A percentile compares a stretch with the other conserved stretches of the same genome.
Conservation (phyloP, 148 eudicot species). For the Rhododendron simsii region DNA sequence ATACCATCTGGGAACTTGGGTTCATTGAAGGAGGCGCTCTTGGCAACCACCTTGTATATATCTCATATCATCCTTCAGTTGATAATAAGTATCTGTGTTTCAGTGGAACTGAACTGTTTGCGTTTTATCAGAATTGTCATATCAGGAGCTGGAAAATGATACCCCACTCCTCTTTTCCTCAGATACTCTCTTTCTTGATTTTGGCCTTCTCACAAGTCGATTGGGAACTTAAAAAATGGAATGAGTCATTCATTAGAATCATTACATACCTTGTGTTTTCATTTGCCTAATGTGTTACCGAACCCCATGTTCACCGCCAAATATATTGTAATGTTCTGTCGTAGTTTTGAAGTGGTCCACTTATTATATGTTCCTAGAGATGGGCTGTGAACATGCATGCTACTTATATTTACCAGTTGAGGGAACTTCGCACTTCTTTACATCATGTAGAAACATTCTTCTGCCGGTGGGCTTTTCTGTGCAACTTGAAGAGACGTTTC, state of each 20-base stretch:
- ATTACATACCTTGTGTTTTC: background rate
- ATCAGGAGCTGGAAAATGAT: background rate
- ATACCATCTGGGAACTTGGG: conserved; percentile 73
- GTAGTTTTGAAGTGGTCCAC: background rate
- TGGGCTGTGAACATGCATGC: background rate
- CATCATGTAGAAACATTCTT: background rate
- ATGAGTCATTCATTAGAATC: background rate
- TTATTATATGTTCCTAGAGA: background rate
- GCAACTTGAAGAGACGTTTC: background rate
- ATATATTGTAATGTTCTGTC: background rate
- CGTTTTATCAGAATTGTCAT: background rate
- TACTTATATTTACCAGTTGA: background rate
- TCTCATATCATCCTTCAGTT: conserved; percentile 12
- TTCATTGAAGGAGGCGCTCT: conserved; percentile 59
- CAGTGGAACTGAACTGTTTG: background rate
- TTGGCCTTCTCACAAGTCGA: background rate
- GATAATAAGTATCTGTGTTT: background rate
- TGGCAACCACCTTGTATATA: conserved; percentile 76
- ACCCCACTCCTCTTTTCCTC: background rate
- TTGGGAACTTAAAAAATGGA: background rate
- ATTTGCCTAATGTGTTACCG: background rate
- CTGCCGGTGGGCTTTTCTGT: background rate
- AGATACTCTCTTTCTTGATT: background rate
- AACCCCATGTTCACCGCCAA: background rate
- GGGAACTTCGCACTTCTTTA: background rate